phyloP scores from a whole-genome alignment of 2,329 filamentous ascomycete genomes.

The Didymella exigua region DNA sequence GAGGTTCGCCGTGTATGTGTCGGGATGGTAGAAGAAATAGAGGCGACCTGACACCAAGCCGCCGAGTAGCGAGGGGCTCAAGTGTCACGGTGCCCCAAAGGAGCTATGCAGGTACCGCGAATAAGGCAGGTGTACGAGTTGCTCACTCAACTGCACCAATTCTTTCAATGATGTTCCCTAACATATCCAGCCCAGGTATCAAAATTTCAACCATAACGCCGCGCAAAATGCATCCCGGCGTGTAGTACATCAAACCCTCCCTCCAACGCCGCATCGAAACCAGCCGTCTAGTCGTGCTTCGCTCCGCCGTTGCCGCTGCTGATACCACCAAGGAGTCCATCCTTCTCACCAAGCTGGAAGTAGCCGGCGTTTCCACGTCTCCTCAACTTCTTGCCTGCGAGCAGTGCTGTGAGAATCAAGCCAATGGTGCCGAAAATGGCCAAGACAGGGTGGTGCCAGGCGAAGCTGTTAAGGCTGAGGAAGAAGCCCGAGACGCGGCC shows the following conservation, averaged over 20 bases:
- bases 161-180: background rate
- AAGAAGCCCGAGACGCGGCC: constrained; percentile 73
- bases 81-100: too few species aligned
- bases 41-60: too few species aligned
- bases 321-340: constrained; percentile 62
- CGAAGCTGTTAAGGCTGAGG: constrained; percentile 51
- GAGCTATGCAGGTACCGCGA: too few species aligned
- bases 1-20: too few species aligned
- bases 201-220: constrained; percentile 4
- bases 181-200: constrained; percentile 2
- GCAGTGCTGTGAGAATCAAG: constrained; percentile 58
- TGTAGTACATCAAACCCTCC: background rate
- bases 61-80: too few species aligned
- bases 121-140: too few species aligned
- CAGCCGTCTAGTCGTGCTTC: constrained; percentile 37
- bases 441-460: constrained; percentile 54
- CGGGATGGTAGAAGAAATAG: too few species aligned
- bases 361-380: constrained; percentile 59
- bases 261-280: constrained; percentile 1
- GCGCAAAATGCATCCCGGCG: background rate
- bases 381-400: constrained; percentile 41
- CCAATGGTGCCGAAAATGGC: constrained; percentile 62
- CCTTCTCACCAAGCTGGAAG: constrained; percentile 71
- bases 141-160: background rate
- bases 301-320: constrained; percentile 56